These are phyloP conservation scores for Moringa oleifera DNA, from an alignment of 345 rosid species.

Conservation along the genomic window DNA sequence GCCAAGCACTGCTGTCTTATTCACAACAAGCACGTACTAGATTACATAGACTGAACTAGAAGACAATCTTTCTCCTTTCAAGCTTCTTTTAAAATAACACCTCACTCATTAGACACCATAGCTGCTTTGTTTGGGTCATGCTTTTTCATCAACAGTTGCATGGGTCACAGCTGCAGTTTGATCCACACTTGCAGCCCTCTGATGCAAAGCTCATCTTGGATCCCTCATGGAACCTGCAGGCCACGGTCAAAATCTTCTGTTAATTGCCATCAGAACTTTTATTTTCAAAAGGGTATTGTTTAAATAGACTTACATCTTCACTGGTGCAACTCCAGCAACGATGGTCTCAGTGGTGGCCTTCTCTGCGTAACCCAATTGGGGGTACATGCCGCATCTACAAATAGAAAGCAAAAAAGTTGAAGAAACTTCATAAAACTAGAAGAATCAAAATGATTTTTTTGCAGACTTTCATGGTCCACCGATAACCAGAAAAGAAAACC, in stretches of 20 bases:
- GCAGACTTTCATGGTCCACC: too few relatives aligned
- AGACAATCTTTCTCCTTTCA: neutral
- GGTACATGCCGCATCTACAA: conserved; percentile 29
- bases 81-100: too few relatives aligned
- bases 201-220: conserved; percentile 32
- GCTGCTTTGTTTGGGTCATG: neutral
- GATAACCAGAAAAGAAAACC: too few relatives aligned
- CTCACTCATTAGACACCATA: too few relatives aligned
- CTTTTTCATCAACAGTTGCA: conserved; percentile 35
- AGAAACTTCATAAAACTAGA: too few relatives aligned
- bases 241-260: too few relatives aligned
- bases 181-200: conserved; percentile 69
- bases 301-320: conserved; percentile 11
- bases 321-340: conserved; percentile 30
- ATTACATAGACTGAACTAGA: neutral
- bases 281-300: too few relatives aligned
- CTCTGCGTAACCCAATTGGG: conserved; percentile 30
- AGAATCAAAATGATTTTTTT: too few relatives aligned
- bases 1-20: neutral
- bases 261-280: too few relatives aligned
- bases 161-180: conserved; percentile 56
- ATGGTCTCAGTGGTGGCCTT: conserved; percentile 22
- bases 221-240: conserved; percentile 28
- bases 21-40: too few relatives aligned
- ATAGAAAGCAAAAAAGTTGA: too few relatives aligned